Evolutionary conservation across 2,329 filamentous ascomycete species (phyloP).

Genomic region (Colletotrichum higginsianum): DNA sequence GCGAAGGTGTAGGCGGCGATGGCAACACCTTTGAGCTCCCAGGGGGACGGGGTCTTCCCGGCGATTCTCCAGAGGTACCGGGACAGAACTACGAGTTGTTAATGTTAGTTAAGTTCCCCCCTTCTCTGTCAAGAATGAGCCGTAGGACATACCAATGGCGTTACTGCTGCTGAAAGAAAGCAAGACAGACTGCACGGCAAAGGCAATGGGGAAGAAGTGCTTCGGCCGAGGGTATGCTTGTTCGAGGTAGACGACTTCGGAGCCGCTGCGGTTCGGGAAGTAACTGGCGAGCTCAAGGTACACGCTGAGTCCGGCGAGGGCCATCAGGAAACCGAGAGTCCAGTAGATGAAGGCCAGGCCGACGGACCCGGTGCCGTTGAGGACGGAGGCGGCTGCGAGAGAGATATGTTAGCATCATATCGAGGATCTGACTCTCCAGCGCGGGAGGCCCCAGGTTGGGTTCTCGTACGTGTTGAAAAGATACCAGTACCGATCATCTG

Average conservation of each 20-base stretch:
- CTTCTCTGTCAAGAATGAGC: background rate
- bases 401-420: conserved; percentile 25
- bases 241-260: conserved; percentile 78
- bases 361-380: conserved; percentile 72
- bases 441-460: too few species aligned
- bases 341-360: conserved; percentile 76
- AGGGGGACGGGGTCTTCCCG: conserved; percentile 64
- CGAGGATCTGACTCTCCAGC: too few species aligned
- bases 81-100: conserved; percentile 63
- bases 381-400: conserved; percentile 67
- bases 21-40: conserved; percentile 78
- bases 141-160: conserved; percentile 62
- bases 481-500: conserved; percentile 76
- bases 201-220: conserved; percentile 75
- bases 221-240: conserved; percentile 76
- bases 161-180: conserved; percentile 78
- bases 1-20: conserved; percentile 75
- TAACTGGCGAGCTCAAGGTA: conserved; percentile 77
- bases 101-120: fast-evolving
- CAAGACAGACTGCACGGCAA: conserved; percentile 74
- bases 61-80: conserved; percentile 74
- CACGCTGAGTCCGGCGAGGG: conserved; percentile 67
- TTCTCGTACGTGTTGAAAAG: conserved; percentile 71
- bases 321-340: conserved; percentile 73
- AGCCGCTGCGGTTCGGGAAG: conserved; percentile 76